Percentiles rank a stretch among this genome's conserved stretches.
These are phyloP conservation scores for Lolium rigidum DNA, from an alignment of 176 grass and related monocot species.

Conservation along the genomic window DNA sequence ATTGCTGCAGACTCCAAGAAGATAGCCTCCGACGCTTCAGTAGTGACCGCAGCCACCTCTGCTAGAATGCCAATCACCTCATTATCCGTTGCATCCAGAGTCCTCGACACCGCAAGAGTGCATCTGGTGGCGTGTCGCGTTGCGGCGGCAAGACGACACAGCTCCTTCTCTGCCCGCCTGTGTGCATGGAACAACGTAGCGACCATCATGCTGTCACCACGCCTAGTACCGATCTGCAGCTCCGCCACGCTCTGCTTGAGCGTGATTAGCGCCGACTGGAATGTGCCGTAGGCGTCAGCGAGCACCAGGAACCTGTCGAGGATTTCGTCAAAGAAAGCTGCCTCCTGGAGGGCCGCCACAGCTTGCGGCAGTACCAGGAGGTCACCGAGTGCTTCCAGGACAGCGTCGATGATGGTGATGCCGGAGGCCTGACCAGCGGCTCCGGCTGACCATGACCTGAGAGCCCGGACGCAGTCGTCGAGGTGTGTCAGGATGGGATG, in stretches of 20 bases:
- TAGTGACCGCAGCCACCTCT: conserved; percentile 33
- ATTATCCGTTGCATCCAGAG: not conserved
- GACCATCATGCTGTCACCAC: conserved; percentile 39
- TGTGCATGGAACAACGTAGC: conserved; percentile 27
- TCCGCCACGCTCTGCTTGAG: conserved; percentile 49
- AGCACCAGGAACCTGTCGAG: conserved; percentile 68
- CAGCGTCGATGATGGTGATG: conserved; percentile 33
- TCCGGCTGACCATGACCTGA: conserved; percentile 5
- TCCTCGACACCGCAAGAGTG: not conserved
- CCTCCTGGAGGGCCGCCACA: conserved; percentile 14
- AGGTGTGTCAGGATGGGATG: not conserved
- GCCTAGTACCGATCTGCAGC: conserved; percentile 39
- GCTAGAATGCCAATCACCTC: conserved; percentile 11
- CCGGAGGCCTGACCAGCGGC: not conserved
- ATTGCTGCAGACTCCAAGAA: conserved; percentile 42
- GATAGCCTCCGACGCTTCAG: conserved; percentile 36
- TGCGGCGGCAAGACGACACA: conserved; percentile 38
- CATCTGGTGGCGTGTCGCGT: conserved; percentile 39
- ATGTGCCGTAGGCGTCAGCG: conserved; percentile 65
- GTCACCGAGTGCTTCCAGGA: conserved; percentile 47
- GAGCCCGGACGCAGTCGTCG: not conserved
- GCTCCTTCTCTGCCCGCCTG: conserved; percentile 48
- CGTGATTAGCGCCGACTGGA: conserved; percentile 45
- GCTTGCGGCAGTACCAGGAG: conserved; percentile 54
- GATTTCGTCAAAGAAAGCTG: not conserved